These are phyloP conservation scores for Populus hybrid DNA, from an alignment of 441 rosid species.

Conservation along the genomic window DNA sequence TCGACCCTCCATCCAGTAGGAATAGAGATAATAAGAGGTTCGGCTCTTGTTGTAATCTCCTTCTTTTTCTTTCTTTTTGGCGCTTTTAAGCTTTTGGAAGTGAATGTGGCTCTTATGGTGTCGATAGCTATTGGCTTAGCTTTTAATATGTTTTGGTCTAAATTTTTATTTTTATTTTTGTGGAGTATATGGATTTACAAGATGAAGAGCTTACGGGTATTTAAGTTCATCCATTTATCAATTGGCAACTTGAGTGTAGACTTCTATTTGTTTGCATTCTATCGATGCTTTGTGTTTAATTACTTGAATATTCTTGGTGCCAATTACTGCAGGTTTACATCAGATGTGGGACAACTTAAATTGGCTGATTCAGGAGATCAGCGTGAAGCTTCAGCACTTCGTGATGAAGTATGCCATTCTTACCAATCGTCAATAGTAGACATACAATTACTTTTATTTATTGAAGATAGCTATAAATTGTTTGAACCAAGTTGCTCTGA, in stretches of 20 bases:
- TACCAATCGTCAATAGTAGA: conserved; percentile 11
- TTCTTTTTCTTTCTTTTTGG: not conserved
- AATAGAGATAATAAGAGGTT: conserved; percentile 49
- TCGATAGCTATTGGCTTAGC: not conserved
- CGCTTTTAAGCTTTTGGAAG: not conserved
- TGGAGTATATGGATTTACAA: not conserved
- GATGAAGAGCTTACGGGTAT: too few species aligned
- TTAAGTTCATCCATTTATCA: not conserved
- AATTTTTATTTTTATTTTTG: not conserved
- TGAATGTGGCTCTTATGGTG: not conserved
- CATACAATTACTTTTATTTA: not conserved
- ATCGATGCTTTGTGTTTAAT: not conserved
- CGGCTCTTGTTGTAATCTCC: not conserved
- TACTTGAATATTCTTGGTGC: conserved; percentile 6
- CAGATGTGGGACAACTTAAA: conserved; percentile 41
- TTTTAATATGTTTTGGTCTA: not conserved
- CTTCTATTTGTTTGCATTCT: not conserved
- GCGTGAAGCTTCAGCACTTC: conserved; percentile 87
- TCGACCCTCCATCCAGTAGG: conserved; percentile 47
- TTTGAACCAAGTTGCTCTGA: not conserved
- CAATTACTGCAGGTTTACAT: conserved; percentile 47
- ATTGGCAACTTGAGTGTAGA: not conserved
- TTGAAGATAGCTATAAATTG: not conserved
- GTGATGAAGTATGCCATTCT: conserved; percentile 65
- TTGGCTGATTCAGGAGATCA: conserved; percentile 53